These are phyloP conservation scores for Trichoderma sp. DNA, from an alignment of 2,329 filamentous ascomycete genomes.

Conservation along the genomic window DNA sequence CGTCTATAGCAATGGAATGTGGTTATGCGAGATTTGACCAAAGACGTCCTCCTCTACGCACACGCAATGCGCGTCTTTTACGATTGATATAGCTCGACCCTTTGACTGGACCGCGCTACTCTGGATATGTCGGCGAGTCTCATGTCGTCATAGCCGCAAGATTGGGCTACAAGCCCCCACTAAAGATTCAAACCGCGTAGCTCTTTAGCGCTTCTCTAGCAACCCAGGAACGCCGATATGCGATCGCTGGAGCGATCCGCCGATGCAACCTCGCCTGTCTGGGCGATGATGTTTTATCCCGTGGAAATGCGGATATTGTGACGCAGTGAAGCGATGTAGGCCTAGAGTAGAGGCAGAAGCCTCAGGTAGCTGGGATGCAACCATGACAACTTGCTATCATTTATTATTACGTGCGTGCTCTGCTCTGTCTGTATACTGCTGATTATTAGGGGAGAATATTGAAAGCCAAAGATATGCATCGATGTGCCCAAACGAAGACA, in stretches of 20 bases:
- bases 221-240: slow-evolving; percentile 14
- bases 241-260: not conserved
- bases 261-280: not conserved
- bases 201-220: not conserved
- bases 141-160: slow-evolving; percentile 17
- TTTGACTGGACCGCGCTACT: not conserved
- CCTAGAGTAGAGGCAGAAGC: not conserved
- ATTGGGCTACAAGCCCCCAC: slow-evolving; percentile 8
- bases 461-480: not conserved
- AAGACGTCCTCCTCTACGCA: not conserved
- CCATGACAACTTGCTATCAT: not conserved
- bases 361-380: not conserved
- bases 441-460: not conserved
- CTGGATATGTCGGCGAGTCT: slow-evolving; percentile 11
- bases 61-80: not conserved
- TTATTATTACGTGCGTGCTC: not conserved
- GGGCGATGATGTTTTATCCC: not conserved
- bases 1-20: not conserved
- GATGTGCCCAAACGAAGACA: not conserved
- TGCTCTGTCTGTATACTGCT: not conserved
- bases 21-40: slow-evolving; percentile 15
- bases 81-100: slow-evolving; percentile 10
- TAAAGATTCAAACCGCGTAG: not conserved
- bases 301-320: not conserved
- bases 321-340: not conserved